Evolutionary conservation across 805 yeast genomes (phyloP).

Genomic region (Starmerella vitae): DNA sequence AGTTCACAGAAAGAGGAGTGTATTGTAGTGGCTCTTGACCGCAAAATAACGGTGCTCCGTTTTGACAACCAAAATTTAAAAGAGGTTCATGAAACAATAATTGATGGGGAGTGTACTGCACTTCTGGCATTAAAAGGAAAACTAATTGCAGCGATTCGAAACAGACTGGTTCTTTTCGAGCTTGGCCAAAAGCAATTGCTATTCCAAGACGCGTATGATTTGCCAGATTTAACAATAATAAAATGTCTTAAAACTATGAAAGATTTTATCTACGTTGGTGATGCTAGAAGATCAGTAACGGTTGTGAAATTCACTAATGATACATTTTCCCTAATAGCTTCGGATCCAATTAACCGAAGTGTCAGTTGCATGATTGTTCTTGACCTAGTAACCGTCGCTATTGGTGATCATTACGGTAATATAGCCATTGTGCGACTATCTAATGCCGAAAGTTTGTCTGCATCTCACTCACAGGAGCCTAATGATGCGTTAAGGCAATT

Average conservation of each 20-base stretch:
- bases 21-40: slow-evolving; percentile 8
- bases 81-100: slow-evolving; percentile 46
- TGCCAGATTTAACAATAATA: slow-evolving; percentile 38
- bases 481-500: slow-evolving; percentile 21
- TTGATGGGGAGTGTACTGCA: slow-evolving; percentile 32
- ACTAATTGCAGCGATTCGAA: slow-evolving; percentile 44
- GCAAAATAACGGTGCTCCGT: not conserved
- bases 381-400: slow-evolving; percentile 63
- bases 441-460: slow-evolving; percentile 33
- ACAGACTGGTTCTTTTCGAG: slow-evolving; percentile 32
- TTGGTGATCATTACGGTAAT: slow-evolving; percentile 84
- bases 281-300: slow-evolving; percentile 51
- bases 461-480: not conserved
- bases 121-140: slow-evolving; percentile 45
- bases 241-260: slow-evolving; percentile 44
- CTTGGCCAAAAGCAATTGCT: slow-evolving; percentile 70
- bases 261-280: slow-evolving; percentile 54
- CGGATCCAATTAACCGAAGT: slow-evolving; percentile 56
- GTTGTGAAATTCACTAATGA: slow-evolving; percentile 33
- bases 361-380: slow-evolving; percentile 46
- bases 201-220: slow-evolving; percentile 41
- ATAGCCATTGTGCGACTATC: slow-evolving; percentile 44
- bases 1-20: slow-evolving; percentile 8
- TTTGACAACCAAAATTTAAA: slow-evolving; percentile 23
- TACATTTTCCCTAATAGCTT: slow-evolving; percentile 49